These are phyloP conservation scores for Dichotomocladium elegans DNA, from an alignment of 371 early-diverging fungal species.

Conservation along the genomic window DNA sequence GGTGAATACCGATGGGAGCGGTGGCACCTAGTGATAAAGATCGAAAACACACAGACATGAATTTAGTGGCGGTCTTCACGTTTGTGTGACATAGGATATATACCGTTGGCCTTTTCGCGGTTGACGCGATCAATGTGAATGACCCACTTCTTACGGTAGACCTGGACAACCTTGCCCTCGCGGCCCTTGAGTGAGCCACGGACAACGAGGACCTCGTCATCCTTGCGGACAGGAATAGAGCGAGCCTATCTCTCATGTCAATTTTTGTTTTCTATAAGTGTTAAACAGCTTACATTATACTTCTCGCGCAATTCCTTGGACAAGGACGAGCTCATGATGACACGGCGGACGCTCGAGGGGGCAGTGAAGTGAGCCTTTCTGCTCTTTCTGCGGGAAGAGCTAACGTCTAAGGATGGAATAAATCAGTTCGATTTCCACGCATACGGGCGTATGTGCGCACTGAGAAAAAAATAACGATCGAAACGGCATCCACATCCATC, in stretches of 20 bases:
- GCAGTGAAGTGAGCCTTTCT: slow-evolving; percentile 98
- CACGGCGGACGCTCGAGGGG: slow-evolving; percentile 88
- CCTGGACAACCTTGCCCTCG: slow-evolving; percentile 93
- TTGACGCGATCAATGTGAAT: slow-evolving; percentile 96
- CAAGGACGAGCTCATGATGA: slow-evolving; percentile 93
- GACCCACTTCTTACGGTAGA: slow-evolving; percentile 97
- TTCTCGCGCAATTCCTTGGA: slow-evolving; percentile 97
- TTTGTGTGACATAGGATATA: not conserved
- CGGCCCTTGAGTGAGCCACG: slow-evolving; percentile 95
- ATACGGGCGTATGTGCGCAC: slow-evolving; percentile 1
- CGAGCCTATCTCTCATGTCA: slow-evolving; percentile 54
- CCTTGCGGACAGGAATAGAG: slow-evolving; percentile 94
- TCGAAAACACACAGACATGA: not conserved
- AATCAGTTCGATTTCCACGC: slow-evolving; percentile 5
- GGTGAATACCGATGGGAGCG: slow-evolving; percentile 92
- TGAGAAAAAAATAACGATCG: not conserved
- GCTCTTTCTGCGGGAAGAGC: slow-evolving; percentile 92
- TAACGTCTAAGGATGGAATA: slow-evolving; percentile 61
- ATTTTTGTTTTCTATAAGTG: not conserved
- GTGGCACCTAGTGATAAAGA: slow-evolving; percentile 67
- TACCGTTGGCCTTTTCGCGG: slow-evolving; percentile 93
- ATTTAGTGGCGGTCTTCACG: not conserved
- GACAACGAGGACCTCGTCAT: slow-evolving; percentile 95
- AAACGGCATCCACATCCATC: slow-evolving; percentile 6
- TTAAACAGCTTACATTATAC: slow-evolving; percentile 70